These are phyloP conservation scores for Pseudogymnoascus sp. DNA, from an alignment of 2,329 filamentous ascomycete species.

Conservation along the genomic window DNA sequence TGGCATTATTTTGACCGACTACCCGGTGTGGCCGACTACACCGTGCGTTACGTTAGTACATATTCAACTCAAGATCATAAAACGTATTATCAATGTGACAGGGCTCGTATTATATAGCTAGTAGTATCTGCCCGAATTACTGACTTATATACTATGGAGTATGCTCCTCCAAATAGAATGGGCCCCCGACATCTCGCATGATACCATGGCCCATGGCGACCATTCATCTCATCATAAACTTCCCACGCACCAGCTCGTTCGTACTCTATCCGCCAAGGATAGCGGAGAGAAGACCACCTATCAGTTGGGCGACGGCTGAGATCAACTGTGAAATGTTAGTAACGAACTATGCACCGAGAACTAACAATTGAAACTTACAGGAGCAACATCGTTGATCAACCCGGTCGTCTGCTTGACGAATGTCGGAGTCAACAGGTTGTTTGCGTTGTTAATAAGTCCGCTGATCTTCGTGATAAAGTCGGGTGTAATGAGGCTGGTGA, in stretches of 20 bases:
- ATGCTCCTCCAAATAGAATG: background rate
- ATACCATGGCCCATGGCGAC: background rate
- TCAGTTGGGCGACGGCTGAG: background rate
- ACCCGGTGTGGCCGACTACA: too few relatives aligned
- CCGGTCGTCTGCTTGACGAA: constrained; percentile 6
- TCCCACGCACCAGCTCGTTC: background rate
- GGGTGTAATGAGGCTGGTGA: background rate
- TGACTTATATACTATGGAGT: constrained; percentile 6
- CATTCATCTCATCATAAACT: background rate
- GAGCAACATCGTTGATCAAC: background rate
- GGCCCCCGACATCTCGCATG: background rate
- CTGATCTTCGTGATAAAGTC: constrained; percentile 3
- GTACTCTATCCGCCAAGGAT: background rate
- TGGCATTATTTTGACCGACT: too few relatives aligned
- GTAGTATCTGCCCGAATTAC: background rate
- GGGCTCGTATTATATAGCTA: background rate
- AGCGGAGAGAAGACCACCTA: background rate
- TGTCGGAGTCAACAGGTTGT: background rate
- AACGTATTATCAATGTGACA: background rate
- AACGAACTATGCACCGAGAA: background rate
- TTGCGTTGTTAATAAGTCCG: constrained; percentile 2
- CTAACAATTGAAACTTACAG: background rate
- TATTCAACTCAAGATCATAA: background rate
- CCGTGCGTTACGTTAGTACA: too few relatives aligned
- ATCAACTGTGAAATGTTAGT: background rate